Evolutionary conservation across 192 early-diverging fungal genomes (phyloP), one percentile per base, ranked within the genome.

Genomic region (Podila minutissima): DNA sequence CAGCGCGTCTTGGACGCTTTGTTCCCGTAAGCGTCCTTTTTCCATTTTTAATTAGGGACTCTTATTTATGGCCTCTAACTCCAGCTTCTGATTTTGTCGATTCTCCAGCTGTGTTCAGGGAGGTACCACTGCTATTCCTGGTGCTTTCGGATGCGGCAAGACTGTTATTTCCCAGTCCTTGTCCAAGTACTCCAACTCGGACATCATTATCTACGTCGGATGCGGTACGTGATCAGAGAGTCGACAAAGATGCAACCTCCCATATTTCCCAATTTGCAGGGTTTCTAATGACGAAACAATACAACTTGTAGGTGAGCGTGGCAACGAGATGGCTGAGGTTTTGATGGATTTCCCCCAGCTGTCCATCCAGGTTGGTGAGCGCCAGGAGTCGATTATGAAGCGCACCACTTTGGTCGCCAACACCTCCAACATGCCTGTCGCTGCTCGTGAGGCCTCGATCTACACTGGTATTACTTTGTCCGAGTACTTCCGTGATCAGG

Each of bases 371-470:
- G 87, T 98, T 33, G 93, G 98, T 33, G 98, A 97, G 32, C 93
- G 95, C 59, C 89, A 98, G 82, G 98, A 99, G 84, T 94, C 97
- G 26, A 99, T 99, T 81, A 99, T 99, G 98, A 95, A 99, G 92
- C 94, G 98, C 83, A 99, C 98, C 19, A 96, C 97, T 28, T 91
- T 99, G 33, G 96, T 99, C 10, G 98, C 98, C 58, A 99, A 99
- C 87, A 99, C 98, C 28, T 99, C 97, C 83, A 99, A 99, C 91
- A 99, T 99, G 98, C 98, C 98, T 74, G 98, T 99, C 48, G 96
- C 98, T 72, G 98, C 98, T 69, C 96, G 98, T 86, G 98, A 99
- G 87, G 98, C 98, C 20, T 99, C 97, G 33, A 99, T 99, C 82
- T 99, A 99, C 90, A 99, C 98, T 38, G 98, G 98, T 82, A 99